These are phyloP conservation scores for Skeletonema menzelii DNA, from an alignment of 108 stramenopile species.

Conservation along the genomic window DNA sequence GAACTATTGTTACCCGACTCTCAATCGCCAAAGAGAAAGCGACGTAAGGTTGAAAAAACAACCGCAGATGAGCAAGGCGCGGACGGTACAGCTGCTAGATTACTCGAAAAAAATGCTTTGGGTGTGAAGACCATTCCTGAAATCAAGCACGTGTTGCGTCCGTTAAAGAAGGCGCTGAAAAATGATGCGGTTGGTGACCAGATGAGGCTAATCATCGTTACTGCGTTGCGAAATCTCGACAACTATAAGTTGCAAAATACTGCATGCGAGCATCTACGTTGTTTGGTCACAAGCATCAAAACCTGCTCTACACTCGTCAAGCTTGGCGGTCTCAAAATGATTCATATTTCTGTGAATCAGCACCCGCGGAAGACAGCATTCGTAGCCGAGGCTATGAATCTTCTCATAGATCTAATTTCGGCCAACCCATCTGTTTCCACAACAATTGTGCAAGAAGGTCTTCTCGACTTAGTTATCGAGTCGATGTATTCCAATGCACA, in stretches of 20 bases:
- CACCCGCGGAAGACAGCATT: slow-evolving; percentile 10
- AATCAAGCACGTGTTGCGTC: neutral
- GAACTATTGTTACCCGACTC: neutral
- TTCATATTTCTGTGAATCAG: slow-evolving; percentile 27
- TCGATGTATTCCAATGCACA: slow-evolving; percentile 26
- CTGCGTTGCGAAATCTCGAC: slow-evolving; percentile 5
- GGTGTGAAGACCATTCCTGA: neutral
- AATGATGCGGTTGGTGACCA: slow-evolving; percentile 9
- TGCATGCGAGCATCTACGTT: slow-evolving; percentile 21
- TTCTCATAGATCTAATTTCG: slow-evolving; percentile 18
- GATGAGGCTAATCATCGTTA: slow-evolving; percentile 20
- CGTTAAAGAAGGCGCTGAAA: neutral
- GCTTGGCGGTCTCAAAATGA: slow-evolving; percentile 23
- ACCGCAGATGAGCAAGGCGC: neutral
- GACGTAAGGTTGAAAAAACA: slow-evolving; percentile 1
- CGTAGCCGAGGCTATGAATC: slow-evolving; percentile 24
- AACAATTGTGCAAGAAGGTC: slow-evolving; percentile 20
- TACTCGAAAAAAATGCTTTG: neutral
- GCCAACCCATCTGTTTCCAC: slow-evolving; percentile 12
- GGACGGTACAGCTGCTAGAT: neutral
- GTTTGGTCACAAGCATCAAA: slow-evolving; percentile 14
- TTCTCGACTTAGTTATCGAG: slow-evolving; percentile 12
- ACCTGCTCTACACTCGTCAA: slow-evolving; percentile 8
- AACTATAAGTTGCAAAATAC: neutral
- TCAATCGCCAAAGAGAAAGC: slow-evolving; percentile 2